Conservation (phyloP, 2,329 filamentous ascomycete genomes). For the Ceratocystis colombiana region DNA sequence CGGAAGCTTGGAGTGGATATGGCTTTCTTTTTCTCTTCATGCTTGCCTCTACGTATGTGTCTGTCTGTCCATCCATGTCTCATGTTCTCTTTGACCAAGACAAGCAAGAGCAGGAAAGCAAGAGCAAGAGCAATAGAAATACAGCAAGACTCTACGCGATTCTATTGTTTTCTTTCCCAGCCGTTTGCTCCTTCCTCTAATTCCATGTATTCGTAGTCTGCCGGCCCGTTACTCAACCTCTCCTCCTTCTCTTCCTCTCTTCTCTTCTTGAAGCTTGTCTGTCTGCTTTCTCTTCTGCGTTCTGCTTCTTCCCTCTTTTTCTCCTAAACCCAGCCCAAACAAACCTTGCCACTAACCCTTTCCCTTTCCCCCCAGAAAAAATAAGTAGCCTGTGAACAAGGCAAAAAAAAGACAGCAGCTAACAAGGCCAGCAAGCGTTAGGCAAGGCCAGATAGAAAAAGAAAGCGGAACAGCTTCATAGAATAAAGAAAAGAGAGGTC, state of each 20-base stretch:
- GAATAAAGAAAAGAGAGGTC: not conserved
- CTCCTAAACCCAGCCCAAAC: not conserved
- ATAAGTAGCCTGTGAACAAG: not conserved
- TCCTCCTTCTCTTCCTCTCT: not conserved
- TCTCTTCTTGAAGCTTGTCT: not conserved
- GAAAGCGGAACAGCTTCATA: not conserved
- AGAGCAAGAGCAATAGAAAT: not conserved
- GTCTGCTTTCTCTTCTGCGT: too few relatives aligned
- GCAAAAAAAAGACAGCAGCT: not conserved
- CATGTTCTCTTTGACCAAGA: too few relatives aligned
- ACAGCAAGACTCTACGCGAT: not conserved
- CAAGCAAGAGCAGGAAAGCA: not conserved
- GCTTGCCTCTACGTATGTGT: too few relatives aligned
- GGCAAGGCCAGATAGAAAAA: not conserved
- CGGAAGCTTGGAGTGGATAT: too few relatives aligned
- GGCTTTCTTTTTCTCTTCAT: too few relatives aligned
- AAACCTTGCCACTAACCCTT: slow-evolving; percentile 2
- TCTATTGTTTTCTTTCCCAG: not conserved
- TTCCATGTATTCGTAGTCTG: not conserved
- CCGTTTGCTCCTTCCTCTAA: not conserved
- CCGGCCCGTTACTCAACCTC: not conserved
- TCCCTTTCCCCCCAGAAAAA: not conserved
- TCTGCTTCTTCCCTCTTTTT: too few relatives aligned
- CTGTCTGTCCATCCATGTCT: too few relatives aligned
- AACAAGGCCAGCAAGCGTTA: not conserved